phyloP scores from a whole-genome alignment of 371 early-diverging fungal genomes.

The Syncephalastrum monosporum region DNA sequence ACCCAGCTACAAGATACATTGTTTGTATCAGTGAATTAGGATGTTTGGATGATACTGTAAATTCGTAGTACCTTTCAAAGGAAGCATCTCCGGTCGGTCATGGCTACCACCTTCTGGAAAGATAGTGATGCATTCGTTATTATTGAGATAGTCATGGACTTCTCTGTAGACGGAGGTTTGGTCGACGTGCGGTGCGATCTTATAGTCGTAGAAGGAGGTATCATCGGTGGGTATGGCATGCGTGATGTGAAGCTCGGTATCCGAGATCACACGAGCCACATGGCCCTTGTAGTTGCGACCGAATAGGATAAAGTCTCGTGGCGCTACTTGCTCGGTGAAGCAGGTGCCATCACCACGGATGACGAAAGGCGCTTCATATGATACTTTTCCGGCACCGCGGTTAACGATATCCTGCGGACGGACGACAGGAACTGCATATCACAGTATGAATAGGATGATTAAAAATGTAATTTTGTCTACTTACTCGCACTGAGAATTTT shows the following conservation, averaged over 20 bases:
- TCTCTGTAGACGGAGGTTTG: constrained; percentile 81
- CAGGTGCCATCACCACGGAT: constrained; percentile 67
- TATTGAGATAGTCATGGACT: constrained; percentile 75
- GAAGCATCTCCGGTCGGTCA: constrained; percentile 93
- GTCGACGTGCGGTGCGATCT: constrained; percentile 84
- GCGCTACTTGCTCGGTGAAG: constrained; percentile 68
- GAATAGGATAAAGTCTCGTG: constrained; percentile 66
- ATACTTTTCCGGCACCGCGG: constrained; percentile 69
- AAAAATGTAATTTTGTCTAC: constrained; percentile 7
- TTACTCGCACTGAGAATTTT: constrained; percentile 70
- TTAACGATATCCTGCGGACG: constrained; percentile 89
- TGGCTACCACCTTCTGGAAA: constrained; percentile 98
- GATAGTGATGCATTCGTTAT: constrained; percentile 87
- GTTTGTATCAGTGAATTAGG: not conserved
- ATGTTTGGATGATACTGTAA: not conserved
- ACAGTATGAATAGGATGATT: not conserved
- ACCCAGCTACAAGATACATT: constrained; percentile 54
- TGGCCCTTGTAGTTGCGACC: constrained; percentile 65
- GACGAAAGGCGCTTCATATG: constrained; percentile 60
- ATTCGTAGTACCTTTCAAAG: constrained; percentile 77
- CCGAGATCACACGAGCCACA: constrained; percentile 76
- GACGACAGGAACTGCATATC: constrained; percentile 81
- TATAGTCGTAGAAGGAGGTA: constrained; percentile 38
- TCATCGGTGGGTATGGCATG: constrained; percentile 21
- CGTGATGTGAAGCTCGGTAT: constrained; percentile 69